A percentile compares a stretch with the other conserved stretches of the same genome.
Conservation (phyloP, 345 rosid species). For the Lepidium didymum region DNA sequence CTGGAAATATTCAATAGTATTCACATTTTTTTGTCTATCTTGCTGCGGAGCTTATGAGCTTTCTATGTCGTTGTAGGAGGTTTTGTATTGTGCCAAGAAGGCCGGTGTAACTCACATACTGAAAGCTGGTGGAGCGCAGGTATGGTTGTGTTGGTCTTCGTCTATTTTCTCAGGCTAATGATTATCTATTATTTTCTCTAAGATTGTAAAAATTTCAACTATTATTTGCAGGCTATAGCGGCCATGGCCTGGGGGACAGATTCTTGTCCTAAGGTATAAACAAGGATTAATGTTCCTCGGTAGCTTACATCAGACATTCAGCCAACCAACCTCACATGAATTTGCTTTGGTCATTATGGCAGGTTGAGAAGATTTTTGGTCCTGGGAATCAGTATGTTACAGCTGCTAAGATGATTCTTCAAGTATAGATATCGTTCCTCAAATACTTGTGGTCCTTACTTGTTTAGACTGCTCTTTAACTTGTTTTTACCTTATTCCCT, state of each 20-base stretch:
- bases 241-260: conserved; percentile 99
- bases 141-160: conserved; percentile 18
- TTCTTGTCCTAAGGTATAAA: conserved; percentile 85
- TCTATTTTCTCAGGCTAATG: not conserved
- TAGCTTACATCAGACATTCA: not conserved
- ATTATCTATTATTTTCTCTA: not conserved
- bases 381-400: conserved; percentile 97
- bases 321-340: not conserved
- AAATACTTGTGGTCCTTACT: not conserved
- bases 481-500: not conserved
- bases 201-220: not conserved
- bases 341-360: conserved; percentile 9
- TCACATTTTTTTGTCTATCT: not conserved
- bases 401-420: conserved; percentile 96
- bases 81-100: conserved; percentile 81
- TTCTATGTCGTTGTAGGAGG: conserved; percentile 46
- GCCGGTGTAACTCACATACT: conserved; percentile 94
- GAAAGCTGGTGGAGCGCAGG: conserved; percentile 98
- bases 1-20: not conserved
- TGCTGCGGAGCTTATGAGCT: not conserved
- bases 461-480: not conserved
- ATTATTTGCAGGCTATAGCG: conserved; percentile 63
- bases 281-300: not conserved
- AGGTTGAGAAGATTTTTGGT: conserved; percentile 92
- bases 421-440: conserved; percentile 37